Evolutionary conservation across 176 grass and related monocot genomes (phyloP), one percentile per base, ranked within the genome.

Genomic region (Phyllostachys edulis): DNA sequence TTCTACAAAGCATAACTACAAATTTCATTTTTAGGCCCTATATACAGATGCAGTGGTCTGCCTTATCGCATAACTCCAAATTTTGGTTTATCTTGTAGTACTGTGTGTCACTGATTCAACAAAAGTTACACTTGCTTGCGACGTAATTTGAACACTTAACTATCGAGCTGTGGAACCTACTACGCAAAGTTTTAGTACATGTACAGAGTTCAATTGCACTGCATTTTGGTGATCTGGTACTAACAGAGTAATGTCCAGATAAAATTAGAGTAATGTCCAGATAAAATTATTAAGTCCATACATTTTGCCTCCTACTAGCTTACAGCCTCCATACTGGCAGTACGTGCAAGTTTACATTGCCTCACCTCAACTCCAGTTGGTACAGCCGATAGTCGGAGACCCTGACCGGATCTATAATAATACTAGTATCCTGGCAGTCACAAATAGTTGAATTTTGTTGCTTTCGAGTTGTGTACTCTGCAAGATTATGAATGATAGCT

Each of bases 141-240:
- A 71, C 54, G 17, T 64, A 47, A 46, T 54, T 51, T 83, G 55
- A 76, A 64, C 38, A 84, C 39, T 38, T 73, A 54, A 57, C 55
- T 57, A 59, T 59, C 21, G 9, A 54, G 45, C 21, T 84, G 36
- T 73, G 71, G 13, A 63, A 50, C 67, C 17, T 63, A 73, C 69
- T 9, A 39, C 2, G 29, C 55, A 73, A 83, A 7, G 17, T 71
- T 16, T 72, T 42, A 12, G 9, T 36, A n/a, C 20, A 13, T 59
- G 67, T 84, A 54, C 15, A n/a, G 21, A 84, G 71, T 76, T 34
- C 59, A 63, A 63, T 14, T 7, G 69, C 57, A 49, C 0, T 49
- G 13, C 32, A 3, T 62, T 52, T 65, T 9, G 34, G 15, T 54
- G 14, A 54, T 84, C 20, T 65, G 59, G 1, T 65, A 61, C 72